Conservation (phyloP, 345 rosid genomes). For the Gossypium herbaceum region DNA sequence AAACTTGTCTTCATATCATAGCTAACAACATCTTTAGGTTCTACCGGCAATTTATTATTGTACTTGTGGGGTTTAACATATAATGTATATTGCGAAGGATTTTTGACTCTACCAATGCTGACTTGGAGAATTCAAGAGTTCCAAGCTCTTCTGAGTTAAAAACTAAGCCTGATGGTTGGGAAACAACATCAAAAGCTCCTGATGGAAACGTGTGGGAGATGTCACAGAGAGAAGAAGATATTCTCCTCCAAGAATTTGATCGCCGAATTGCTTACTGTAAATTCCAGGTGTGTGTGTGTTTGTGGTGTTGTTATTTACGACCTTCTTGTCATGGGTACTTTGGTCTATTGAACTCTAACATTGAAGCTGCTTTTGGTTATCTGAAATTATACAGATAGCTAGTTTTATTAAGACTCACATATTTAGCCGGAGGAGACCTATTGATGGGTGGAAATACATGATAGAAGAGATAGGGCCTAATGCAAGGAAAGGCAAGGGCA, state of each 20-base stretch:
- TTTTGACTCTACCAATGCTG: conserved; percentile 60
- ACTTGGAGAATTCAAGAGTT: conserved; percentile 52
- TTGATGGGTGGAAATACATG: conserved; percentile 96
- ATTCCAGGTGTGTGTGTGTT: neutral
- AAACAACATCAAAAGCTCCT: conserved; percentile 69
- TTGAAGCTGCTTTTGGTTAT: neutral
- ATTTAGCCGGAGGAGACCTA: conserved; percentile 92
- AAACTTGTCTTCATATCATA: neutral
- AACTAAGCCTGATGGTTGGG: conserved; percentile 54
- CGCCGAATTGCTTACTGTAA: conserved; percentile 9
- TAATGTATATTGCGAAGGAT: conserved; percentile 45
- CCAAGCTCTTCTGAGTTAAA: conserved; percentile 61
- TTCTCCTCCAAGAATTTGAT: conserved; percentile 90
- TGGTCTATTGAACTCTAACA: neutral
- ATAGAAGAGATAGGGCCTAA: conserved; percentile 96
- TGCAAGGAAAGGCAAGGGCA: conserved; percentile 86
- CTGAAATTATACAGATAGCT: conserved; percentile 60
- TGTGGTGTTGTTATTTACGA: neutral
- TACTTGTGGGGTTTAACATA: neutral
- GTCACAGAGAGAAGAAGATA: conserved; percentile 97
- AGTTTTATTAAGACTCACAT: conserved; percentile 92
- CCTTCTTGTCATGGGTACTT: neutral
- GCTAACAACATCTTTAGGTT: neutral
- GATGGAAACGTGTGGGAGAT: conserved; percentile 94
- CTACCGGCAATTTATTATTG: neutral